Percentiles rank a stretch among this genome's conserved stretches.
Evolutionary conservation across 1,284 basidiomycete genomes (phyloP).

Genomic region (Malassezia psittaci): DNA sequence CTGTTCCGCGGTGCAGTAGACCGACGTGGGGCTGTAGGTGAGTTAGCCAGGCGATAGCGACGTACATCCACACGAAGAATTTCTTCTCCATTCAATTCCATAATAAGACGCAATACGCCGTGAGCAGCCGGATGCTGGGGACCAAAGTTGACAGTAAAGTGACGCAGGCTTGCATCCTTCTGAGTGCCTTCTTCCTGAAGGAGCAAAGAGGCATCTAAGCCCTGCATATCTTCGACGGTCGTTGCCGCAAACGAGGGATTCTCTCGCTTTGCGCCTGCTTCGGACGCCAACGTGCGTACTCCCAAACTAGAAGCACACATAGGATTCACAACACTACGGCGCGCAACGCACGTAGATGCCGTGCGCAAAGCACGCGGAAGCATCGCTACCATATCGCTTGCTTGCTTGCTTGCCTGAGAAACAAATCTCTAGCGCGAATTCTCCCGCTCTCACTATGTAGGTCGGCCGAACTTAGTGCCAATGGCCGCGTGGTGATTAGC

Average conservation of each 20-base stretch:
- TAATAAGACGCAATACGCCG: constrained; percentile 91
- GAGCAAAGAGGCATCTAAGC: constrained; percentile 65
- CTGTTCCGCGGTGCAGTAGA: constrained; percentile 89
- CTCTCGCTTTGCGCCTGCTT: constrained; percentile 4
- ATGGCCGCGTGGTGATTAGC: neutral
- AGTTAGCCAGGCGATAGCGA: constrained; percentile 4
- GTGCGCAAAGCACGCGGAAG: constrained; percentile 15
- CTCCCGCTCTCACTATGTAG: neutral
- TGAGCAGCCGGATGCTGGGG: constrained; percentile 96
- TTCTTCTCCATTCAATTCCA: constrained; percentile 89
- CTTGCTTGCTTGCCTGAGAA: no score
- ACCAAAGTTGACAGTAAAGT: constrained; percentile 49
- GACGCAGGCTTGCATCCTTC: constrained; percentile 65
- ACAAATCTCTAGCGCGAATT: neutral
- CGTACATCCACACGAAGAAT: constrained; percentile 38
- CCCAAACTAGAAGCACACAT: neutral
- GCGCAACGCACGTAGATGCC: constrained; percentile 8
- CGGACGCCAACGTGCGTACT: constrained; percentile 9
- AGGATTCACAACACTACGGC: neutral
- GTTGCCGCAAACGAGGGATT: constrained; percentile 21
- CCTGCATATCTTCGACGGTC: constrained; percentile 55
- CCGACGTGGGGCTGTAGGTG: constrained; percentile 66
- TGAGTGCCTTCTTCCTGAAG: constrained; percentile 63
- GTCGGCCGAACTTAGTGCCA: constrained; percentile 12
- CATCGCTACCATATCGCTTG: constrained; percentile 9